Conservation (phyloP, 2,329 filamentous ascomycete genomes). For the Diaporthe sp. region DNA sequence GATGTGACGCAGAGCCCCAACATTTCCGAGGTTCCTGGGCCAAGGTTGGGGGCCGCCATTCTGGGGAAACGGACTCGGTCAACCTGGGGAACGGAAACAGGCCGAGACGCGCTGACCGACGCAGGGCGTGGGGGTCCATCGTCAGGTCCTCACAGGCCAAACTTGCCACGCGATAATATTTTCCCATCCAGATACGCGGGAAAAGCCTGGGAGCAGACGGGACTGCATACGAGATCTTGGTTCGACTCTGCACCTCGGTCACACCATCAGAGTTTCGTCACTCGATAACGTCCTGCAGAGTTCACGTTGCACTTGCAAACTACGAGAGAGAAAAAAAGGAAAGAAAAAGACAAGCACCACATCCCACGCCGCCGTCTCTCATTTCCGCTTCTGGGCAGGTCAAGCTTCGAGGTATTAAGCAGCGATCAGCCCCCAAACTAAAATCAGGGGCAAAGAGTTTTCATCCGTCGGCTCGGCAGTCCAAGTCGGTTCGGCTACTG, state of each 20-base stretch:
- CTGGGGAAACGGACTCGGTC: slow-evolving; percentile 37
- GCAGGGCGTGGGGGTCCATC: slow-evolving; percentile 21
- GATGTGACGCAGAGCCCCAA: slow-evolving; percentile 25
- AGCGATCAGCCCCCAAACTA: slow-evolving; percentile 23
- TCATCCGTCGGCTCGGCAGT: slow-evolving; percentile 31
- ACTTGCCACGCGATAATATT: slow-evolving; percentile 22
- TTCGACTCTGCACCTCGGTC: slow-evolving; percentile 1
- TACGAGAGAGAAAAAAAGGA: neutral
- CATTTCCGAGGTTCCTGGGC: slow-evolving; percentile 2
- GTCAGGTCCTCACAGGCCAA: slow-evolving; percentile 20
- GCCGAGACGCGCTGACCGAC: slow-evolving; percentile 23
- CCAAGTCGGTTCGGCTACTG: slow-evolving; percentile 27
- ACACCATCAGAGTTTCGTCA: neutral
- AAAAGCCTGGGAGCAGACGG: neutral
- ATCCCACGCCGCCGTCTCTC: neutral
- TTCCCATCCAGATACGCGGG: slow-evolving; percentile 19
- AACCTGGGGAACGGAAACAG: slow-evolving; percentile 35
- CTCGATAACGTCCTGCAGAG: neutral
- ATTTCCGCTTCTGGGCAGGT: slow-evolving; percentile 12
- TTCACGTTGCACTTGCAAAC: neutral
- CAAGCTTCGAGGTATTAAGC: slow-evolving; percentile 18
- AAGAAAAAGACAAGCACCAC: neutral
- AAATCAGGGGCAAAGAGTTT: slow-evolving; percentile 22
- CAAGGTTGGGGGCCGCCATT: neutral
- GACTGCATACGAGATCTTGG: neutral